Percentiles rank a stretch among this genome's conserved stretches.
phyloP scores from a whole-genome alignment of 2,329 filamentous ascomycete species.

The Ophiostoma sp. region DNA sequence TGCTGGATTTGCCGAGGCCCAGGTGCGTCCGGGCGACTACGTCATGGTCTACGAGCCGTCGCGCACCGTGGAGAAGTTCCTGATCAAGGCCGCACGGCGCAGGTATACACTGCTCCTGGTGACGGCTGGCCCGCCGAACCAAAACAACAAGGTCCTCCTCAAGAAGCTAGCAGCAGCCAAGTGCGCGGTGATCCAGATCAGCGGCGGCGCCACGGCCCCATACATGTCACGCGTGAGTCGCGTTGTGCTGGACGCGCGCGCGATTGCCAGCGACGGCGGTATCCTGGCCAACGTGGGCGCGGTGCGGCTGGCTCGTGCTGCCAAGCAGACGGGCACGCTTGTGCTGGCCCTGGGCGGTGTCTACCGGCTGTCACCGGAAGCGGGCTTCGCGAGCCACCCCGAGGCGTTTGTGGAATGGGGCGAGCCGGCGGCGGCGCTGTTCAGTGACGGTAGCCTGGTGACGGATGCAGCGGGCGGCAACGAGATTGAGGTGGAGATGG shows the following conservation, averaged over 20 bases:
- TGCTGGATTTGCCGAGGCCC: conserved; percentile 77
- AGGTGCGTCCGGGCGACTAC: conserved; percentile 89
- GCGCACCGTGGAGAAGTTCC: conserved; percentile 79
- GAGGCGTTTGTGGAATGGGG: conserved; percentile 82
- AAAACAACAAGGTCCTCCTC: conserved; percentile 52
- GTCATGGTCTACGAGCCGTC: conserved; percentile 87
- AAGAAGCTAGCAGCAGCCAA: conserved; percentile 75
- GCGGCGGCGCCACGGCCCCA: conserved; percentile 80
- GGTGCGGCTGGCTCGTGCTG: conserved; percentile 75
- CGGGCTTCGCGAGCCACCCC: conserved; percentile 64
- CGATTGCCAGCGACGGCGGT: conserved; percentile 82
- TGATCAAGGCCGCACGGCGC: conserved; percentile 83
- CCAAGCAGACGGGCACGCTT: conserved; percentile 72
- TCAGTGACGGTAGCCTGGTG: conserved; percentile 73
- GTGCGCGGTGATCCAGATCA: conserved; percentile 75
- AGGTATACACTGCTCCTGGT: conserved; percentile 88
- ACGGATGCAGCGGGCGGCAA: conserved; percentile 37
- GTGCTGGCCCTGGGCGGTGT: conserved; percentile 87
- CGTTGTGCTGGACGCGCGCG: conserved; percentile 82
- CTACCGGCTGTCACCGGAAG: conserved; percentile 89
- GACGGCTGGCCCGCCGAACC: conserved; percentile 25
- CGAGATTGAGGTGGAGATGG: conserved; percentile 70
- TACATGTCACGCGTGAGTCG: conserved; percentile 96
- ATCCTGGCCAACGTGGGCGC: conserved; percentile 82
- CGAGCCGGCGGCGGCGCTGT: conserved; percentile 70